Evolutionary conservation across 2,329 filamentous ascomycete genomes (phyloP), one percentile per base, ranked within the genome.

Genomic region (Fusarium domesticum): DNA sequence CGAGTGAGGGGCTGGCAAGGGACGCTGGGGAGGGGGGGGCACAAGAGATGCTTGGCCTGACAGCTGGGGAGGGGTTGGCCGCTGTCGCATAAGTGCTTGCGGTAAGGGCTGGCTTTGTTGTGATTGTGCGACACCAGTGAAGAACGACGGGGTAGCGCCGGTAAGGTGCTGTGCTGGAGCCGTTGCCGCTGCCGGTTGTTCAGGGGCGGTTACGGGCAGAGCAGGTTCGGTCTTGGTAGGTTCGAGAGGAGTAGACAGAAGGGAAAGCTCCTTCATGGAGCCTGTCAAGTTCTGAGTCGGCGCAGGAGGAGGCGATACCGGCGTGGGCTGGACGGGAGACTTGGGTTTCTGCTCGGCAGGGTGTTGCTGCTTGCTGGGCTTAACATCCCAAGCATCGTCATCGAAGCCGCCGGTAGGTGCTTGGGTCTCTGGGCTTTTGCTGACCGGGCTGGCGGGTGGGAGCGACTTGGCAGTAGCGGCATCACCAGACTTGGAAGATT

Each of bases 341-440:
- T 54, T 51, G 12, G 56, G 39, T 17, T 45, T 43, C 53, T 32
- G 45, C 28, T 48, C 40, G 35, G 45, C 38, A 18, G 54, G 45
- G 20, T 53, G 47, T 39, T 58, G 67, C 51, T 83, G 78, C 62
- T 83, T 85, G 12, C 85, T 80, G 15, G 89, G 88, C 70, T 96
- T 96, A 38, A 96, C 85, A 60, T 95, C 89, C 93, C 93, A 98
- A 7, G 93, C 93, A 71, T 97, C 89, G 61, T 97, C 93, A 39
- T 98, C 93, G 61, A 97, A 97, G 3, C 89, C 89, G 47, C 75
- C 72, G 19, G 56, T 54, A 12, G 48, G 18, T 30, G 48, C 32
- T 42, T 48, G 52, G 39, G 54, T 44, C 39, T 62, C 64, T 30
- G 61, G 55, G 11, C 49, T 47, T 60, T 66, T 47, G 60, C 65